Conservation (phyloP, 805 yeast genomes). For the Cyberlindnera maritima region DNA sequence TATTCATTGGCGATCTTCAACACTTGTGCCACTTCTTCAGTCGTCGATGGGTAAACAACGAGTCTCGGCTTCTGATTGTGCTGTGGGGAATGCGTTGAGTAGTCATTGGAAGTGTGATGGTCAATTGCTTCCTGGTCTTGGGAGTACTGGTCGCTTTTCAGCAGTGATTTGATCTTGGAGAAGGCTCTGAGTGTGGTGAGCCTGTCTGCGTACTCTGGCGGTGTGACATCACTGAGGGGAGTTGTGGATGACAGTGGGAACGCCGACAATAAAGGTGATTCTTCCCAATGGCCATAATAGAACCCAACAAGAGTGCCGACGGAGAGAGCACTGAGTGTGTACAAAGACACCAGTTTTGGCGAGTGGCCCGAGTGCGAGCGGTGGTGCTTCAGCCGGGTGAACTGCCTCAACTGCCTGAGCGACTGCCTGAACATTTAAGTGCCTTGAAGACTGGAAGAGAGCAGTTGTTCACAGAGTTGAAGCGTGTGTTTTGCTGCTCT, state of each 20-base stretch:
- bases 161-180: constrained; percentile 12
- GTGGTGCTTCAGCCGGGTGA: constrained; percentile 2
- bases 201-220: constrained; percentile 21
- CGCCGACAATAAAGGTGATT: constrained; percentile 11
- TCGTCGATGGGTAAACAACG: constrained; percentile 50
- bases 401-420: too few species aligned
- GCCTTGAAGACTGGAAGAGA: too few species aligned
- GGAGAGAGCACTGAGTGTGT: constrained; percentile 5
- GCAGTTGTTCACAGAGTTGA: too few species aligned
- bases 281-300: constrained; percentile 17
- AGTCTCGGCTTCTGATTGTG: constrained; percentile 41
- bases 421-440: too few species aligned
- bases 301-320: constrained; percentile 14
- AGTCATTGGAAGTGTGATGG: constrained; percentile 46
- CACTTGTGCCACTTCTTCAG: constrained; percentile 53
- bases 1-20: constrained; percentile 51
- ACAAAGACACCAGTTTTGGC: neutral
- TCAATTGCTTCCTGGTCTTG: constrained; percentile 31
- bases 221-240: constrained; percentile 7
- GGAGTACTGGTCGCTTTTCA: constrained; percentile 26
- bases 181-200: constrained; percentile 8
- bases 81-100: constrained; percentile 47
- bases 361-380: neutral
- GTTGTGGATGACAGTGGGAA: constrained; percentile 24
- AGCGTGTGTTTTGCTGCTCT: too few species aligned